phyloP scores from a whole-genome alignment of 202 grass and related monocot species.

The Cymbopogon flexuosus region DNA sequence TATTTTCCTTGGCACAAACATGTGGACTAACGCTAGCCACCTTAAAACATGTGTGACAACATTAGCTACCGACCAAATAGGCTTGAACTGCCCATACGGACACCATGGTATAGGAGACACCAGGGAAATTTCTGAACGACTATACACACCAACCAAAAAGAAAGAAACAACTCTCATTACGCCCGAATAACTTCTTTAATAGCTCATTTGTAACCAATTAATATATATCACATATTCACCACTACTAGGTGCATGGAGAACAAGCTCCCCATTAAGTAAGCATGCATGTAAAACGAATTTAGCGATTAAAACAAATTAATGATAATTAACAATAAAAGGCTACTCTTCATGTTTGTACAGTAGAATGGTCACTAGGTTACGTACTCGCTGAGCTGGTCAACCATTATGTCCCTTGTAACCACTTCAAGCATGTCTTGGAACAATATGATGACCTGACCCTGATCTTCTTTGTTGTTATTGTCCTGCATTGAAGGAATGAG shows the following conservation, averaged over 20 bases:
- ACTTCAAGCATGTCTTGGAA: conserved; percentile 96
- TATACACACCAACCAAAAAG: background rate
- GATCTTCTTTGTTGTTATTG: conserved; percentile 61
- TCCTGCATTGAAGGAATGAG: conserved; percentile 38
- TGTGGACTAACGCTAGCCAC: background rate
- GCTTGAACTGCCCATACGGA: background rate
- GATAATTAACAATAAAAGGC: background rate
- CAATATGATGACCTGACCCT: conserved; percentile 67
- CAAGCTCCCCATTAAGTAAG: background rate
- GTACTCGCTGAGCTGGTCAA: conserved; percentile 53
- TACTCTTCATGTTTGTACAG: background rate
- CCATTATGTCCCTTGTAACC: conserved; percentile 94
- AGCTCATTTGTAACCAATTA: background rate
- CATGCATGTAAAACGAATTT: background rate
- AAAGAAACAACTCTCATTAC: background rate
- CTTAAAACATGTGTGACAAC: background rate
- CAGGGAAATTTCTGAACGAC: background rate
- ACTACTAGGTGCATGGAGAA: background rate
- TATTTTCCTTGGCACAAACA: too few species aligned
- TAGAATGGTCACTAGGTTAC: conserved; percentile 12
- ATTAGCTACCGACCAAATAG: background rate
- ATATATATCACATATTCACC: conserved; percentile 6
- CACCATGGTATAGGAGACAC: background rate
- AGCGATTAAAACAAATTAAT: too few species aligned
- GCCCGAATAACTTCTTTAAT: background rate